Evolutionary conservation across 2,329 filamentous ascomycete genomes (phyloP).

Genomic region (Aspergillus nomiae): DNA sequence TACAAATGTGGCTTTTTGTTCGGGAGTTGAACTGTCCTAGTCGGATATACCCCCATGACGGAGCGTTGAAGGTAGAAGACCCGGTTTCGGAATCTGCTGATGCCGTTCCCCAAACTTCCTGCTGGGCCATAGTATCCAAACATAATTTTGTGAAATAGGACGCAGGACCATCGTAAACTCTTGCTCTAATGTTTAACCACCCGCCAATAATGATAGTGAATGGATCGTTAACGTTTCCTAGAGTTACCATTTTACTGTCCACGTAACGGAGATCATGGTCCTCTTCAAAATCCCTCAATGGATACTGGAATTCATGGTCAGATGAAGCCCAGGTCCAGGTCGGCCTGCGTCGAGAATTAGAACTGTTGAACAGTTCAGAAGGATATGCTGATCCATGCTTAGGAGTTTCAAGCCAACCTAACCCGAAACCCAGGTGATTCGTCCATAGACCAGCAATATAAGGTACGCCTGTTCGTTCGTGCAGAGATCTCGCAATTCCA

Average conservation of each 20-base stretch:
- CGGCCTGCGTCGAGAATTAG: neutral
- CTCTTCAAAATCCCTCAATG: neutral
- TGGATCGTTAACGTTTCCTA: neutral
- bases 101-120: too few relatives aligned
- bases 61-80: too few relatives aligned
- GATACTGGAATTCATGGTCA: neutral
- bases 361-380: neutral
- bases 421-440: neutral
- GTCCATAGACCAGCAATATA: neutral
- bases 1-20: too few relatives aligned
- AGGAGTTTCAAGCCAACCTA: neutral
- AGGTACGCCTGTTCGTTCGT: neutral
- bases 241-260: neutral
- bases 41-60: too few relatives aligned
- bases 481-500: neutral
- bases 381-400: neutral
- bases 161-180: neutral
- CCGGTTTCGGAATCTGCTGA: too few relatives aligned
- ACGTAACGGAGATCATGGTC: neutral
- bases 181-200: neutral
- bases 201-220: neutral
- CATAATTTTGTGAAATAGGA: neutral
- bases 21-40: too few relatives aligned
- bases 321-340: neutral
- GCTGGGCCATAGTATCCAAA: neutral